Base-by-base conservation (phyloP, 2,329 filamentous ascomycete genomes). In the Microdochium trichocladiopsis region DNA sequence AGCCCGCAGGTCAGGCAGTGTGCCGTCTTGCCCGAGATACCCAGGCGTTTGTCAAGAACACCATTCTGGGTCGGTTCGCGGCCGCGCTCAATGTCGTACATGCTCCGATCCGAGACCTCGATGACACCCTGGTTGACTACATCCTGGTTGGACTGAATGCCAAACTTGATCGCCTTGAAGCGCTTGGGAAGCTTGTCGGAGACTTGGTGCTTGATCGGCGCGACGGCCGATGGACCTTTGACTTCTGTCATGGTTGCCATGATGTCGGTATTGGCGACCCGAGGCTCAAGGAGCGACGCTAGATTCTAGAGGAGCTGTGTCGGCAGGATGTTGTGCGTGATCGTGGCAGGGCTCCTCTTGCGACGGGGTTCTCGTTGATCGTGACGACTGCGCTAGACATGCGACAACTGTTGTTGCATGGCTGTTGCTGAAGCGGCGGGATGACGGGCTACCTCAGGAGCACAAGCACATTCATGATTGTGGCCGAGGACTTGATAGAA, bases 101-200 rank as follows among this genome's bases (percentile, higher is more conserved):
- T 84, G 68, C 92, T 86, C 62, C 91, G 84, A 68, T 96, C 89
- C n/a, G 90, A 95, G 53, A 99, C 87, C 71, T 96, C 91, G 59
- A 97, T 81, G 53, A 96, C 91, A 57, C 88, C 91, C 71, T 99
- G 94, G 66, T 93, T 95, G 60, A 95, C 88, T 60, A 97, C 95
- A 65, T 97, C 90, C 66, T 95, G 88, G 62, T 89, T 91, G 24
- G 92, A 95, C 85, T 95, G 83, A 56, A 97, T 89, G 64, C 93
- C 93, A 70, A 97, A 97, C 66, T 95, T 92, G 68, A 97, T 82
- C 66, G 91, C 87, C 68, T 87, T 91, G 75, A 96, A 95, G 64
- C 90, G 87, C 76, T 95, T 95, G 31, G 93, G 93, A 52, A 90
- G 79, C 66, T 86, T 85, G 72, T 96, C 91, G 51, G 90, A 82